Evolutionary conservation across 805 yeast species (phyloP).

Genomic region (Pichia heedii): DNA sequence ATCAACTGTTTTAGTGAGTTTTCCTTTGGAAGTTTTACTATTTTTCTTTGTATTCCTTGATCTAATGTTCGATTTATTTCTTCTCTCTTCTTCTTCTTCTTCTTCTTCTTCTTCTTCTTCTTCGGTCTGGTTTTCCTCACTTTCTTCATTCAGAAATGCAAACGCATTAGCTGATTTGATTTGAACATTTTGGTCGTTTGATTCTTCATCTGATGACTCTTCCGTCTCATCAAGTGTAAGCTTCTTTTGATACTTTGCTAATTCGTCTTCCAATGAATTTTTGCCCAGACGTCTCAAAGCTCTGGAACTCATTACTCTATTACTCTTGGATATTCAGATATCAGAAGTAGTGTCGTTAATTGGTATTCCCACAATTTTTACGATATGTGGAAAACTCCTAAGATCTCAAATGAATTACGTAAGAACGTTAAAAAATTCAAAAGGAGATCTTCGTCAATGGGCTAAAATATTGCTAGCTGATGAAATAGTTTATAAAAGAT

Average conservation of each 20-base stretch:
- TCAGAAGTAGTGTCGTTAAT: too few relatives aligned
- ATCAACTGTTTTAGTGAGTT: conserved; percentile 21
- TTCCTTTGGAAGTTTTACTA: conserved; percentile 5
- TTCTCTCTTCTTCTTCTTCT: background rate
- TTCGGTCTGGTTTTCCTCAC: too few relatives aligned
- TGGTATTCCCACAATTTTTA: too few relatives aligned
- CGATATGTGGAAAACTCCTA: too few relatives aligned
- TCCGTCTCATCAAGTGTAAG: background rate
- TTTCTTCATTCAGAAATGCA: conserved; percentile 31
- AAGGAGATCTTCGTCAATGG: too few relatives aligned
- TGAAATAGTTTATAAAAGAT: too few relatives aligned
- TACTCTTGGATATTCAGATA: too few relatives aligned
- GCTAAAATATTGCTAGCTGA: too few relatives aligned
- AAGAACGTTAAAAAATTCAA: too few relatives aligned
- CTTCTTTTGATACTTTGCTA: conserved; percentile 14
- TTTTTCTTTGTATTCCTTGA: background rate
- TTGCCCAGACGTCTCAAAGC: conserved; percentile 37
- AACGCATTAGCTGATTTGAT: conserved; percentile 29
- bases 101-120: background rate
- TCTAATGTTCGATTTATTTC: too few relatives aligned
- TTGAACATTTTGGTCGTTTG: conserved; percentile 11
- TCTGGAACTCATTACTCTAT: conserved; percentile 39
- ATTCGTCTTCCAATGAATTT: conserved; percentile 18
- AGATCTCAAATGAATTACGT: too few relatives aligned
- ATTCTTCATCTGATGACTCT: conserved; percentile 1